These are phyloP conservation scores for Hortaea werneckii DNA, from an alignment of 2,329 filamentous ascomycete species.

Conservation along the genomic window DNA sequence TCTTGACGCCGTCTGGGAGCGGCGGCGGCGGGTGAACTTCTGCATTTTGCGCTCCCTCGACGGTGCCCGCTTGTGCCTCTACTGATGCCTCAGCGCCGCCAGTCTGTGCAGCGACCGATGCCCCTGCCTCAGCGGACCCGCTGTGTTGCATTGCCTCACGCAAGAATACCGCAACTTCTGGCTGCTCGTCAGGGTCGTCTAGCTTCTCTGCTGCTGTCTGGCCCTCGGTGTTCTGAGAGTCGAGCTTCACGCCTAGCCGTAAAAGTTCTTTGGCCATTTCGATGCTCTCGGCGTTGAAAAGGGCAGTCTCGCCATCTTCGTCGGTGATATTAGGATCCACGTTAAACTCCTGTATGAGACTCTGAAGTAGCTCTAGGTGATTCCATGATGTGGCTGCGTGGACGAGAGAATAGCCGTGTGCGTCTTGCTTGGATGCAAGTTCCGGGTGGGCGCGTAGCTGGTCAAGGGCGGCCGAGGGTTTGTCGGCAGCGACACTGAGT, in stretches of 20 bases:
- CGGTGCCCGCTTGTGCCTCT: constrained; percentile 18
- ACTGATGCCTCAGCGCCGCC: constrained; percentile 22
- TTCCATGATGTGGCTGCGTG: constrained; percentile 92
- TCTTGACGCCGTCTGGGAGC: constrained; percentile 63
- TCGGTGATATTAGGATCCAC: constrained; percentile 75
- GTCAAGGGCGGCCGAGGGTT: constrained; percentile 60
- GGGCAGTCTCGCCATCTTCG: constrained; percentile 85
- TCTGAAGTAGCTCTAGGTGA: constrained; percentile 68
- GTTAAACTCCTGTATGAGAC: constrained; percentile 63
- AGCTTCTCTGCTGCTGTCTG: constrained; percentile 75
- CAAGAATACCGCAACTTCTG: constrained; percentile 65
- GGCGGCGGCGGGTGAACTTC: constrained; percentile 43
- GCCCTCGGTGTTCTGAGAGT: constrained; percentile 60
- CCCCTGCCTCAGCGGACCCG: constrained; percentile 6
- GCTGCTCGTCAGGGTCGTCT: constrained; percentile 65
- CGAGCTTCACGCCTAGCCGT: constrained; percentile 62
- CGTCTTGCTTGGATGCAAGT: constrained; percentile 73
- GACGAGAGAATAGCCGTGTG: constrained; percentile 85
- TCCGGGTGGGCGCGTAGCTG: constrained; percentile 64
- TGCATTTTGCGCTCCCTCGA: constrained; percentile 8
- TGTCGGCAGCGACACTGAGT: constrained; percentile 62
- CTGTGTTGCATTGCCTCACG: constrained; percentile 23
- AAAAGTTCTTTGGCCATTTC: constrained; percentile 70
- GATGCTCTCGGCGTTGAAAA: constrained; percentile 80
- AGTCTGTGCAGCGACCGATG: background rate